phyloP scores from a whole-genome alignment of 2,329 filamentous ascomycete species.

The Cladobotryum mycophilum region DNA sequence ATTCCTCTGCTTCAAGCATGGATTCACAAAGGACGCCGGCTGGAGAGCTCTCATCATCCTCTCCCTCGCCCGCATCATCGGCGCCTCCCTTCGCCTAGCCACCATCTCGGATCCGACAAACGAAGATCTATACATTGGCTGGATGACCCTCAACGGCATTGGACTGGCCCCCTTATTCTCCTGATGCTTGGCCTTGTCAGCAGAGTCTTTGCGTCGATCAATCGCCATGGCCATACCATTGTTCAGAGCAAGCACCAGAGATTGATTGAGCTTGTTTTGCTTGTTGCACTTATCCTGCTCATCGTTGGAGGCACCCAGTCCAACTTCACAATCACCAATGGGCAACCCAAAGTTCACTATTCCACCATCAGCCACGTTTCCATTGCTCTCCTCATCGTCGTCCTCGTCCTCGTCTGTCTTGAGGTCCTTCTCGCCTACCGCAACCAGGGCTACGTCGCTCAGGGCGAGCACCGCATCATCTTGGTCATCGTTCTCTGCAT shows the following conservation, averaged over 20 bases:
- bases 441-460: constrained; percentile 32
- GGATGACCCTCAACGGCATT: constrained; percentile 26
- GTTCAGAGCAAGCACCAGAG: constrained; percentile 25
- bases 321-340: constrained; percentile 15
- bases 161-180: constrained; percentile 43
- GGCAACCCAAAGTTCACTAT: constrained; percentile 22
- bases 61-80: constrained; percentile 51
- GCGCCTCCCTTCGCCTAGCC: constrained; percentile 39
- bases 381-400: constrained; percentile 25
- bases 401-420: constrained; percentile 36
- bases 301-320: constrained; percentile 27
- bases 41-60: constrained; percentile 56
- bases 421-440: constrained; percentile 33
- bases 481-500: constrained; percentile 31
- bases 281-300: constrained; percentile 32
- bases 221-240: constrained; percentile 27
- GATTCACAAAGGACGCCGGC: constrained; percentile 53
- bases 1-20: constrained; percentile 38
- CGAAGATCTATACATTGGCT: constrained; percentile 26
- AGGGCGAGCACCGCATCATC: constrained; percentile 51
- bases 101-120: constrained; percentile 46
- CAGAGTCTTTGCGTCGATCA: constrained; percentile 41
- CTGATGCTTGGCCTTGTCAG: constrained; percentile 27
- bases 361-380: constrained; percentile 22
- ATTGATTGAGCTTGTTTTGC: constrained; percentile 36